Evolutionary conservation across 176 grass and related monocot species (phyloP).

Genomic region (Cenchrus purpureus): DNA sequence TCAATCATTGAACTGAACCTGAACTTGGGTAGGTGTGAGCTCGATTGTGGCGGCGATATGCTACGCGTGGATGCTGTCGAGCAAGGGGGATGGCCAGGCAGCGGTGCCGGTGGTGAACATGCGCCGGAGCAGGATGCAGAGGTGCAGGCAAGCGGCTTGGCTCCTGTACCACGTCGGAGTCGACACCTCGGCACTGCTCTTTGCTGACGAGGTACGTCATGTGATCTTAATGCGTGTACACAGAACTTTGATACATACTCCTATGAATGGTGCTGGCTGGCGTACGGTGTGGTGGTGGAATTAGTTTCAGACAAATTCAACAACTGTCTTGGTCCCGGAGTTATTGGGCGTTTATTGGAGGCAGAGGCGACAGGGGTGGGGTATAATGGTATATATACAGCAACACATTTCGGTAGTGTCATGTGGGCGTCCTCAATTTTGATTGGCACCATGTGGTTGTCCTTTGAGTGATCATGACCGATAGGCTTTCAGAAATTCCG

Average conservation of each 20-base stretch:
- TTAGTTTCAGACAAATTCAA: conserved; percentile 40
- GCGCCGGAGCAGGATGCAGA: conserved; percentile 55
- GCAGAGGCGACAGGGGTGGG: conserved; percentile 39
- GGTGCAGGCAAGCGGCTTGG: conserved; percentile 68
- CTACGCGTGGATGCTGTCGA: conserved; percentile 68
- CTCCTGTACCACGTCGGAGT: conserved; percentile 69
- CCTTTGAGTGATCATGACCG: conserved; percentile 14
- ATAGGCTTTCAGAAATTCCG: conserved; percentile 4
- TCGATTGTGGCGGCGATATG: conserved; percentile 67
- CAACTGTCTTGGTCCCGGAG: conserved; percentile 53
- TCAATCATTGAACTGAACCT: background rate
- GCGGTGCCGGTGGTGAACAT: conserved; percentile 63
- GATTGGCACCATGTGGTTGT: conserved; percentile 50
- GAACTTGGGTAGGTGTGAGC: conserved; percentile 43
- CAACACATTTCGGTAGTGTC: conserved; percentile 36
- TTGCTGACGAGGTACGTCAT: conserved; percentile 59
- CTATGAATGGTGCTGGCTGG: background rate
- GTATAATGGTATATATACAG: background rate
- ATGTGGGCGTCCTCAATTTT: conserved; percentile 47
- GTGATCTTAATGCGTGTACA: background rate
- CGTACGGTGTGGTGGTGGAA: background rate
- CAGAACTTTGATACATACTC: background rate
- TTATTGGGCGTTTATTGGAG: conserved; percentile 44
- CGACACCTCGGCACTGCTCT: conserved; percentile 70
- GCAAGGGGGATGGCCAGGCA: conserved; percentile 53